Base-by-base conservation (phyloP, 495 filamentous ascomycete species). In the Ramalina intermedia region DNA sequence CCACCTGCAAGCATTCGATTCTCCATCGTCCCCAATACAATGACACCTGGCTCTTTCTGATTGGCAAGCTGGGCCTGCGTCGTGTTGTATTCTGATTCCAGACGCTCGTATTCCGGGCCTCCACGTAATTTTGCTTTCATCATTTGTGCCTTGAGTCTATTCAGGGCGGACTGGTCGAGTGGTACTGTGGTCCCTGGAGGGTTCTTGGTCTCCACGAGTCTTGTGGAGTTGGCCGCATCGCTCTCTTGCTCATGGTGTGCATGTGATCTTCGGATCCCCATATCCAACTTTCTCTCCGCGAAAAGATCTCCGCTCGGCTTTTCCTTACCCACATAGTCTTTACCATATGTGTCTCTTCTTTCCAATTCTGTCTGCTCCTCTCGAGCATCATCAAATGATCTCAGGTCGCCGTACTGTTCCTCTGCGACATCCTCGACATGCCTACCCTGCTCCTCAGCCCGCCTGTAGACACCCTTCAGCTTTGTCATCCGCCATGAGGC, bases 401-500 rank as follows among this genome's bases (percentile, higher is more conserved):
- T 75, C 18, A 99, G 63, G 56, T 79, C 78, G 12, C 90, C 93
- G 60, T 82, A 95, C 45, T 84, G 71, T 55, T 93, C 81, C 23
- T 81, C 51, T 1, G 91, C 91, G 47, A 95, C 67, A 24, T 88
- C 85, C 23, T 96, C 89, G 16, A 91, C 69, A 6, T 75, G 37
- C 45, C 69, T 71, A 3, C 81, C 81, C 9, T 68, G 80, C 58
- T 90, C 81, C 55, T 94, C 74, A 0, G 86, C 82, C 48, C 80
- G 76, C 44, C 80, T 75, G 66, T 94, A 94, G 16, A 94, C 81
- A 6, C 81, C 83, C 55, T 83, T 87, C 24, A 99, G 74, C 60
- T 86, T 94, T 29, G 81, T 90, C 90, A 96, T 96, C 41, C 91
- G 79, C 90, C 93, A 99, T 52, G 83, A 74, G 16, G 88, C 85